Base-by-base conservation (phyloP, 805 yeast genomes). In the Candida peoriensis region DNA sequence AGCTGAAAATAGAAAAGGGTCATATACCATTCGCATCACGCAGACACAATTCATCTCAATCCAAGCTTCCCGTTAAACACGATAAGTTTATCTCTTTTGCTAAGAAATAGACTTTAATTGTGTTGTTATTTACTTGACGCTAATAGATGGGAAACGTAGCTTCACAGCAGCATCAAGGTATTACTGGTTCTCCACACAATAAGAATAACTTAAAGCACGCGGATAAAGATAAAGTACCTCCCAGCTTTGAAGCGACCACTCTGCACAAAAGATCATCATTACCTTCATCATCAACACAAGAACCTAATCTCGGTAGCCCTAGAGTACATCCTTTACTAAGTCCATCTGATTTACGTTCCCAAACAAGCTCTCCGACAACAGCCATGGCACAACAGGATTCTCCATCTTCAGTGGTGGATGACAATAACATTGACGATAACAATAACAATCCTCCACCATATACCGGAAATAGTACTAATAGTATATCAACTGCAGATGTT, bases 401-500 rank as follows among this genome's bases (percentile, higher is more conserved):
- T n/a, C n/a, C n/a, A n/a, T n/a, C n/a, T n/a, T n/a, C n/a, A n/a
- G n/a, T n/a, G n/a, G n/a, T n/a, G n/a, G n/a, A n/a, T n/a, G n/a
- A n/a, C n/a, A n/a, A n/a, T n/a, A 34, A 32, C 20, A 14, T 11
- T 6, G 13, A 9, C 18, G 34, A 30, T 17, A 19, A 34, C n/a
- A 20, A 28, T 22, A 28, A 34, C 10, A 13, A n/a, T n/a, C 30
- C 19, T 27, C 16, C 34, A 36, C 30, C 36, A 10, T 16, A 20
- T 16, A 8, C 21, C 18, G 13, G 9, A 8, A 21, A 5, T 16
- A 16, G 20, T 19, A 11, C 20, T 8, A 22, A 37, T 25, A 37
- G 39, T 10, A 26, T 34, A n/a, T 51, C 57, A 1, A 18, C 42
- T 5, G 50, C 44, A 28, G 58, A 53, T 37, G 42, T 52, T 14